Evolutionary conservation across 345 rosid species (phyloP).

Genomic region (Brassica incana): DNA sequence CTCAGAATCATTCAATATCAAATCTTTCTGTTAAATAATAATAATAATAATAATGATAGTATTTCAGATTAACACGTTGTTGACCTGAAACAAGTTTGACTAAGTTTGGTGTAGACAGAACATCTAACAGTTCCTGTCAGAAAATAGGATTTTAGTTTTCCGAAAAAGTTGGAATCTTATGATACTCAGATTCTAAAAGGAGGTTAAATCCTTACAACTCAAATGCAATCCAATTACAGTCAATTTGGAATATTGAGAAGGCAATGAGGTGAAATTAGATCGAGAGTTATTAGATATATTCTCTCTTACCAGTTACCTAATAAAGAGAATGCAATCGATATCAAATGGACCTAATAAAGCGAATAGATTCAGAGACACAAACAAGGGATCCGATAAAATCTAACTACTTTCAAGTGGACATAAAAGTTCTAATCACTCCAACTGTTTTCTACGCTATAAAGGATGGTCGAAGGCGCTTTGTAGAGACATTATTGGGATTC

Average conservation of each 20-base stretch:
- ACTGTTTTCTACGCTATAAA: no score
- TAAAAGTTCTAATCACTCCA: slow-evolving; percentile 13
- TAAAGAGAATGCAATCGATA: no score
- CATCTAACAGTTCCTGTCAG: not conserved
- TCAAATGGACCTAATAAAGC: no score
- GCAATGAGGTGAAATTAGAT: not conserved
- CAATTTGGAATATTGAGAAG: not conserved
- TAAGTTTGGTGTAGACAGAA: slow-evolving; percentile 1
- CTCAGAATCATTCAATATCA: slow-evolving; percentile 1
- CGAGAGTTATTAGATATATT: slow-evolving; percentile 12
- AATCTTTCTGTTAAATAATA: not conserved
- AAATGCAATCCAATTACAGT: not conserved
- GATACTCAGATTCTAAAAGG: slow-evolving; percentile 4
- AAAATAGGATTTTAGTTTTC: not conserved
- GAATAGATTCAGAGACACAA: slow-evolving; percentile 23
- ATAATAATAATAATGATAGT: not conserved
- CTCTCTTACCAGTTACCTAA: slow-evolving; percentile 19
- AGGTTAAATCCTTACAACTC: not conserved
- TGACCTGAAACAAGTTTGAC: not conserved
- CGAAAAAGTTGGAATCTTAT: slow-evolving; percentile 24
- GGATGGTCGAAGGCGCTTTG: no score
- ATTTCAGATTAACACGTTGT: not conserved
- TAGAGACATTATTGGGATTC: no score
- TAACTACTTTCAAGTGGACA: slow-evolving; percentile 30
- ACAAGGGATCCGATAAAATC: slow-evolving; percentile 26